Evolutionary conservation across 2,329 filamentous ascomycete species (phyloP).

Genomic region (Aspergillus amoenus): DNA sequence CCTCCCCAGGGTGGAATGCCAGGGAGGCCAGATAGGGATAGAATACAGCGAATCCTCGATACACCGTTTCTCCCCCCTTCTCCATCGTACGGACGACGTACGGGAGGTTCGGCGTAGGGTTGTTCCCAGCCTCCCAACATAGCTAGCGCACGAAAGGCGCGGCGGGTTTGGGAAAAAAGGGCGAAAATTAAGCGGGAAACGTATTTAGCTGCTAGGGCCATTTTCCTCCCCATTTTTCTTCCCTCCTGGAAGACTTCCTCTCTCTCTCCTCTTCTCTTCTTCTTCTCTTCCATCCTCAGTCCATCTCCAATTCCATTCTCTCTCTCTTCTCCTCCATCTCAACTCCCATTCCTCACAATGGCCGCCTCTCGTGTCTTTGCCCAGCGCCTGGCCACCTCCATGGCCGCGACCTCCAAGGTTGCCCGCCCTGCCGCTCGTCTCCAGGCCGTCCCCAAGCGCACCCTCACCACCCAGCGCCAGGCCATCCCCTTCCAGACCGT

Average conservation of each 20-base stretch:
- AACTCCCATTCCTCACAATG: conserved; percentile 64
- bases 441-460: conserved; percentile 69
- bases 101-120: conserved; percentile 6
- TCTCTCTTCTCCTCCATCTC: conserved; percentile 20
- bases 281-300: conserved; percentile 22
- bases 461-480: conserved; percentile 51
- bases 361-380: conserved; percentile 74
- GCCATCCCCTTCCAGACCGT: conserved; percentile 66
- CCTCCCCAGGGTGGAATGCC: conserved; percentile 15
- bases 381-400: conserved; percentile 68
- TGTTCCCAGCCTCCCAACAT: conserved; percentile 7
- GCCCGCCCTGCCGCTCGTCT: conserved; percentile 72
- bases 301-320: conserved; percentile 17
- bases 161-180: conserved; percentile 31
- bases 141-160: conserved; percentile 31
- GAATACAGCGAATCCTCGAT: conserved; percentile 1
- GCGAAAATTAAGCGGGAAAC: conserved; percentile 39
- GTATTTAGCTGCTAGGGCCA: conserved; percentile 36
- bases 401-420: conserved; percentile 72
- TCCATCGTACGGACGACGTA: background rate
- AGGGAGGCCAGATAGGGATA: conserved; percentile 8
- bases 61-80: conserved; percentile 9
- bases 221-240: conserved; percentile 35
- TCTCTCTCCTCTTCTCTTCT: conserved; percentile 23
- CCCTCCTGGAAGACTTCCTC: conserved; percentile 31